These are phyloP conservation scores for Nannizziopsis arthrosporioides DNA, from an alignment of 2,329 filamentous ascomycete genomes.

Conservation along the genomic window DNA sequence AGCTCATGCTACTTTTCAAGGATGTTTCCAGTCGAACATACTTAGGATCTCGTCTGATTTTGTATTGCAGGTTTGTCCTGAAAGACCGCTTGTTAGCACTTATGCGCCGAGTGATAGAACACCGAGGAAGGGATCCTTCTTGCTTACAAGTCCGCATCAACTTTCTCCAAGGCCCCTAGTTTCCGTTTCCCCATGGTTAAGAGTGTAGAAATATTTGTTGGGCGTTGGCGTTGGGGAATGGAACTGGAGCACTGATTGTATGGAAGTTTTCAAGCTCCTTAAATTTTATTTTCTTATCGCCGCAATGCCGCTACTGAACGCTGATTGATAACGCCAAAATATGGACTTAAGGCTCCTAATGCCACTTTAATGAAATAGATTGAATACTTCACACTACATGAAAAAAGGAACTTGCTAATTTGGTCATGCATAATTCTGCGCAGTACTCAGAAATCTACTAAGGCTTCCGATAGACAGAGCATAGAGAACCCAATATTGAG, in stretches of 20 bases:
- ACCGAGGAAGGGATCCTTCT: conserved; percentile 5
- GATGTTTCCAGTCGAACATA: conserved; percentile 32
- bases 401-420: too few relatives aligned
- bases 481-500: not conserved
- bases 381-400: too few relatives aligned
- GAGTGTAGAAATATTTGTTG: not conserved
- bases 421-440: too few relatives aligned
- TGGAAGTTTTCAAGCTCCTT: too few relatives aligned
- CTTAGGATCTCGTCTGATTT: conserved; percentile 75
- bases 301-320: too few relatives aligned
- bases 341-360: too few relatives aligned
- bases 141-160: conserved; percentile 74
- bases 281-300: too few relatives aligned
- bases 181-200: conserved; percentile 67
- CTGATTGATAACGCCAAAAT: too few relatives aligned
- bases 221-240: not conserved
- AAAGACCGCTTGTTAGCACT: conserved; percentile 7
- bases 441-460: too few relatives aligned
- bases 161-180: conserved; percentile 84
- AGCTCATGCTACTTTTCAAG: not conserved
- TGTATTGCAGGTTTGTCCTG: conserved; percentile 77
- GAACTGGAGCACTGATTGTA: not conserved
- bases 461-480: too few relatives aligned
- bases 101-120: conserved; percentile 16
- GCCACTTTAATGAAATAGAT: too few relatives aligned